These are phyloP conservation scores for Didymella glomerata DNA, from an alignment of 2,329 filamentous ascomycete species.

Conservation along the genomic window DNA sequence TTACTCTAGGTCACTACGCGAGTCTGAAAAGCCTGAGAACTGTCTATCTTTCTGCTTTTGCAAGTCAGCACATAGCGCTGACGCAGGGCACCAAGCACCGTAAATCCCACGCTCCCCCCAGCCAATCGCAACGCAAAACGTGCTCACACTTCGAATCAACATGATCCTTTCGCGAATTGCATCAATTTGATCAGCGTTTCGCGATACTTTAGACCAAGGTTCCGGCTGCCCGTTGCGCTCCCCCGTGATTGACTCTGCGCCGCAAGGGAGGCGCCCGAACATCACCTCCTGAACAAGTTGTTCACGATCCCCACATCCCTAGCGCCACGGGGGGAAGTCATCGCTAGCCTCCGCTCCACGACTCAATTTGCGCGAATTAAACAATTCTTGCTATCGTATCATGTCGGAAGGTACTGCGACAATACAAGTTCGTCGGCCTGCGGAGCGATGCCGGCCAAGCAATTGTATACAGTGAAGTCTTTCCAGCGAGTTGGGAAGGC, in stretches of 20 bases:
- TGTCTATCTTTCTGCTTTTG: conserved; percentile 13
- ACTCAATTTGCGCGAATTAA: conserved; percentile 31
- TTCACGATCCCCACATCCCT: conserved; percentile 23
- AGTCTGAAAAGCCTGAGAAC: background rate
- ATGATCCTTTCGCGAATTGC: conserved; percentile 1
- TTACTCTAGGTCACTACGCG: background rate
- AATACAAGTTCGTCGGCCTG: background rate
- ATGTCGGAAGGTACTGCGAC: conserved; percentile 24
- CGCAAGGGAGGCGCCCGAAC: conserved; percentile 21
- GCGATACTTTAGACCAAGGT: conserved; percentile 27
- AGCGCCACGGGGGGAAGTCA: conserved; percentile 44
- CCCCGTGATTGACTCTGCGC: conserved; percentile 35
- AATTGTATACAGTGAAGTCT: background rate
- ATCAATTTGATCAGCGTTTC: conserved; percentile 14
- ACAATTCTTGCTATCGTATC: conserved; percentile 26
- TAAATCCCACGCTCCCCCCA: conserved; percentile 20
- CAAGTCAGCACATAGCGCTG: conserved; percentile 1
- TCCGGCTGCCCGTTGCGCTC: conserved; percentile 33
- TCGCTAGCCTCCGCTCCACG: conserved; percentile 33
- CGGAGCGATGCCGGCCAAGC: background rate
- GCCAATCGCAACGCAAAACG: conserved; percentile 30
- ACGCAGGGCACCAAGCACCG: conserved; percentile 25
- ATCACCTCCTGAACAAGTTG: conserved; percentile 18
- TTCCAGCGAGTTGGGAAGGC: background rate
- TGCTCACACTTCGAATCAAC: conserved; percentile 23